A percentile compares a stretch with the other conserved stretches of the same genome.
Conservation (phyloP, 169 alveolate genomes). For the Theileria annulata region DNA sequence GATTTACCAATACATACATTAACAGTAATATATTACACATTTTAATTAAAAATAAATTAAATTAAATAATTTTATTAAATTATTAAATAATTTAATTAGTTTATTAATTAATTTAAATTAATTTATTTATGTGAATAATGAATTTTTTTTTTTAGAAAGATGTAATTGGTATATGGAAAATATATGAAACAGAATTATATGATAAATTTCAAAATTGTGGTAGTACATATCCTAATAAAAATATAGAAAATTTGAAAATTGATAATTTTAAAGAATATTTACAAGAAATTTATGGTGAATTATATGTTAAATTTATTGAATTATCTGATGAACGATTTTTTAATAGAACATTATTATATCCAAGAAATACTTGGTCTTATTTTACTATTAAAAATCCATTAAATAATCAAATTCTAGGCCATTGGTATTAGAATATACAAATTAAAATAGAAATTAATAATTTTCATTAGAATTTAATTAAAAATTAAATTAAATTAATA, state of each 20-base stretch:
- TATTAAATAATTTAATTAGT: neutral
- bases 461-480: too few species aligned
- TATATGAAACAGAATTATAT: constrained; percentile 29
- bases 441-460: neutral
- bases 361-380: constrained; percentile 58
- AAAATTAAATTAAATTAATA: neutral
- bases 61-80: neutral
- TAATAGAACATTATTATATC: constrained; percentile 29
- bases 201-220: constrained; percentile 52
- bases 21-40: neutral
- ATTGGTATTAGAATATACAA: constrained; percentile 26
- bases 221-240: constrained; percentile 53
- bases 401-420: constrained; percentile 23
- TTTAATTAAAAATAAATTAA: neutral
- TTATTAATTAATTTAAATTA: neutral
- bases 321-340: constrained; percentile 45
- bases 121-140: neutral
- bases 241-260: constrained; percentile 47
- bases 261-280: constrained; percentile 40
- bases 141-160: constrained; percentile 45
- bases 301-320: constrained; percentile 32
- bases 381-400: constrained; percentile 18
- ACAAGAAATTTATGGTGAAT: constrained; percentile 29
- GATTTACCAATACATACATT: constrained; percentile 17
- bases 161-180: constrained; percentile 54